Conservation (phyloP, 2,329 filamentous ascomycete genomes). For the Arthrobotrys megalospora region DNA sequence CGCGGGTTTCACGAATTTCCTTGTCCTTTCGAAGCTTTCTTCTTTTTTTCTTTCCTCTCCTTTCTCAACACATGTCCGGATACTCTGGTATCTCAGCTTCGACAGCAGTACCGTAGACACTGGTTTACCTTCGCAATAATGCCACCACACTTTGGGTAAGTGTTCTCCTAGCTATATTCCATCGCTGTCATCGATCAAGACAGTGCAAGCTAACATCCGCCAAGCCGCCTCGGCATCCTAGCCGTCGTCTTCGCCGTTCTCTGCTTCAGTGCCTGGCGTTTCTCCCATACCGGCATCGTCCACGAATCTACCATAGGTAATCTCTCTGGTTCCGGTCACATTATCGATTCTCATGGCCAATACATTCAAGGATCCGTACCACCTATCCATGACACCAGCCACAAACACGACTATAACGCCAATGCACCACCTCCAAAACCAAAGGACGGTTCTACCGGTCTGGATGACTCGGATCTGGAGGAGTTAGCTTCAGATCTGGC, state of each 20-base stretch:
- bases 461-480: conserved; percentile 31
- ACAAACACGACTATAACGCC: conserved; percentile 43
- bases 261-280: conserved; percentile 54
- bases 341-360: conserved; percentile 45
- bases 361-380: conserved; percentile 35
- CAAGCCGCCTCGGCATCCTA: conserved; percentile 49
- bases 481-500: conserved; percentile 23
- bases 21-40: background rate
- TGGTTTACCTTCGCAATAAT: background rate
- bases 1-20: background rate
- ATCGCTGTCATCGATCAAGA: no score
- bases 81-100: background rate
- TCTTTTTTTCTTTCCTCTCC: background rate
- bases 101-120: background rate
- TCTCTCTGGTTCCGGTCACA: conserved; percentile 41
- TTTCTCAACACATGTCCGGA: background rate
- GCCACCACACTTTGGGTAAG: conserved; percentile 49
- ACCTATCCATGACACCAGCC: conserved; percentile 34
- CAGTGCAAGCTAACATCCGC: background rate
- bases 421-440: background rate
- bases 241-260: conserved; percentile 35
- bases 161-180: background rate
- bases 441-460: background rate
- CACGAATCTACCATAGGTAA: conserved; percentile 50
- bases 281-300: conserved; percentile 38